These are phyloP conservation scores for Phytophthora melonis DNA, from an alignment of 352 stramenopile species.

Conservation along the genomic window DNA sequence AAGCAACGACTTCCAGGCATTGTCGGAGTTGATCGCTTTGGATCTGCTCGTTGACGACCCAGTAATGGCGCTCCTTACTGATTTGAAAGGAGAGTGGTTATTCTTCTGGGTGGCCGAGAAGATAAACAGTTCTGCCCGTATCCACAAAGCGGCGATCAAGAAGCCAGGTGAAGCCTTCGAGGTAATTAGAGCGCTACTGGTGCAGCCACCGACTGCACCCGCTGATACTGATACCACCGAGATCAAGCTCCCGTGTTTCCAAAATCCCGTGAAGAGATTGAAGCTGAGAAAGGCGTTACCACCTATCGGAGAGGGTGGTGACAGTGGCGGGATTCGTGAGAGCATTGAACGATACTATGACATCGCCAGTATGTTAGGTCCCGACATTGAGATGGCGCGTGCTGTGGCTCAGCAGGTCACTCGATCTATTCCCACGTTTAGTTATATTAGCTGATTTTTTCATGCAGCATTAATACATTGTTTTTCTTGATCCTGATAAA, in stretches of 20 bases:
- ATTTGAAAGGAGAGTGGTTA: conserved; percentile 44
- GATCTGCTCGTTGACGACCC: conserved; percentile 47
- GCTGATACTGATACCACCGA: conserved; percentile 27
- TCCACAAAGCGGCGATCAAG: conserved; percentile 33
- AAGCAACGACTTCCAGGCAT: conserved; percentile 40
- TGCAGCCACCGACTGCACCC: conserved; percentile 23
- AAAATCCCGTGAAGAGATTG: conserved; percentile 48
- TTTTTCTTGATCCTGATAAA: no score
- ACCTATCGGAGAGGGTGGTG: conserved; percentile 23
- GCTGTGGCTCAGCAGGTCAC: conserved; percentile 32
- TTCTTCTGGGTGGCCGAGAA: conserved; percentile 58
- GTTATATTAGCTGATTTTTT: conserved; percentile 18
- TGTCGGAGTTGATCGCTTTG: conserved; percentile 56
- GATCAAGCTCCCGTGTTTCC: conserved; percentile 38
- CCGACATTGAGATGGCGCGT: conserved; percentile 48
- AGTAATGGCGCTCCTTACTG: conserved; percentile 59
- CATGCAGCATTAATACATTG: conserved; percentile 29
- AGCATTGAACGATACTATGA: conserved; percentile 52
- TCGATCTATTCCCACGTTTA: conserved; percentile 31
- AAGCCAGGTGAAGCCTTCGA: conserved; percentile 38
- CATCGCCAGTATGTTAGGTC: conserved; percentile 46
- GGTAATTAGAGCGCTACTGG: conserved; percentile 46
- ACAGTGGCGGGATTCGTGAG: conserved; percentile 33
- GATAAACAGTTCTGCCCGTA: conserved; percentile 27
- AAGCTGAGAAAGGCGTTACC: conserved; percentile 41